Evolutionary conservation across 2,329 filamentous ascomycete species (phyloP).

Genomic region (Mycosphaerella sp.): DNA sequence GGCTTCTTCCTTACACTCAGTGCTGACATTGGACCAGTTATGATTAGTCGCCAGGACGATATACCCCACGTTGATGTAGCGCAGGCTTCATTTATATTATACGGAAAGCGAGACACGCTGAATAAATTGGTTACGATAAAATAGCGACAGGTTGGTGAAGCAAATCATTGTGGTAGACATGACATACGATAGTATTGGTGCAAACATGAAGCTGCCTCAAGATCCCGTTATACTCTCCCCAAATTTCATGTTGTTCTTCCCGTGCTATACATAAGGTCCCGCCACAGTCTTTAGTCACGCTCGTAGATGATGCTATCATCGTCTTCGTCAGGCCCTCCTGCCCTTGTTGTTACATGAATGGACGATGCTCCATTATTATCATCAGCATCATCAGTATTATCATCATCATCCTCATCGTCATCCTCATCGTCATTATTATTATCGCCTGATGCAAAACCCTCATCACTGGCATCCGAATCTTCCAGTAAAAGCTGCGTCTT

Average conservation of each 20-base stretch:
- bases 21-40: not conserved
- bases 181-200: too few species aligned
- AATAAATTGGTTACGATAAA: conserved; percentile 1
- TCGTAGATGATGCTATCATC: too few species aligned
- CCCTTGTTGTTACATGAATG: too few species aligned
- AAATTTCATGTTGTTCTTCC: too few species aligned
- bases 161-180: not conserved
- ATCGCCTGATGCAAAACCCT: not conserved
- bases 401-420: not conserved
- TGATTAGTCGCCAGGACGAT: not conserved
- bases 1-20: not conserved
- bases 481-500: not conserved
- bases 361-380: too few species aligned
- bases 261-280: too few species aligned
- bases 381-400: too few species aligned
- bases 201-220: too few species aligned
- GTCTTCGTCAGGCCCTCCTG: too few species aligned
- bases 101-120: not conserved
- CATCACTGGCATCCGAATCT: not conserved
- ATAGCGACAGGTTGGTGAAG: not conserved
- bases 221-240: too few species aligned
- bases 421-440: not conserved
- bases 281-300: too few species aligned
- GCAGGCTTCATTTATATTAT: not conserved
- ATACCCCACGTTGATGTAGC: not conserved